Base-by-base conservation (phyloP, 2,329 filamentous ascomycete genomes). In the Cercospora zeae-maydis region DNA sequence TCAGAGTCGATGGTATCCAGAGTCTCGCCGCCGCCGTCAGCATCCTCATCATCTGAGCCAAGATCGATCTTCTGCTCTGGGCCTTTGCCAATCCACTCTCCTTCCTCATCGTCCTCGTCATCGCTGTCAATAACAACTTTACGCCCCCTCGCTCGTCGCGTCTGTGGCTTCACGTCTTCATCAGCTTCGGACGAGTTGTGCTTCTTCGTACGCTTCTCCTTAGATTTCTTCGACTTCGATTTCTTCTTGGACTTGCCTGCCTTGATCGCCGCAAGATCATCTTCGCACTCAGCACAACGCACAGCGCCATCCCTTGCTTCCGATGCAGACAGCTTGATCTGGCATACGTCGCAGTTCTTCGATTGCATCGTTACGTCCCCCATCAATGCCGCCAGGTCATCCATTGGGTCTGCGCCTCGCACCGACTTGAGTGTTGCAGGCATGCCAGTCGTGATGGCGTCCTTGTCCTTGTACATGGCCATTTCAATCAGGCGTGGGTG, bases 401-500 rank as follows among this genome's bases (percentile, higher is more conserved):
- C 93, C 11, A 96, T 78, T 57, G 93, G 91, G 21, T 84, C 80
- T 10, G 84, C 83, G 16, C 82, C 79, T 24, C 69, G 65, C 13
- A 73, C 71, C 53, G 82, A 81, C 36, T 83, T 79, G 66, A 83
- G 81, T 9, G 76, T 59, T 3, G 63, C 62, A 9, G 64, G 59
- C 79, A 71, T 39, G 34, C 78, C 81, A 5, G 87, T 88, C 0
- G 87, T 83, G 60, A 96, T 79, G 2, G 91, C 91, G 72, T 98
- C 95, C 70, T 89, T 92, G 74, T 99, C 95, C 67, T 91, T 91
- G 60, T 88, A 88, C 62, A 97, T 82, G 72, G 96, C 93, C 66
- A 88, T 88, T 67, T 91, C 91, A 11, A 96, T 89, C 51, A 99
- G 82, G 68, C 92, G 88, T 0, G 93, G 92, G 74, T 99, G 95